Evolutionary conservation across 139 green algal species (phyloP).

Genomic region (Tetradesmus obliquus): DNA sequence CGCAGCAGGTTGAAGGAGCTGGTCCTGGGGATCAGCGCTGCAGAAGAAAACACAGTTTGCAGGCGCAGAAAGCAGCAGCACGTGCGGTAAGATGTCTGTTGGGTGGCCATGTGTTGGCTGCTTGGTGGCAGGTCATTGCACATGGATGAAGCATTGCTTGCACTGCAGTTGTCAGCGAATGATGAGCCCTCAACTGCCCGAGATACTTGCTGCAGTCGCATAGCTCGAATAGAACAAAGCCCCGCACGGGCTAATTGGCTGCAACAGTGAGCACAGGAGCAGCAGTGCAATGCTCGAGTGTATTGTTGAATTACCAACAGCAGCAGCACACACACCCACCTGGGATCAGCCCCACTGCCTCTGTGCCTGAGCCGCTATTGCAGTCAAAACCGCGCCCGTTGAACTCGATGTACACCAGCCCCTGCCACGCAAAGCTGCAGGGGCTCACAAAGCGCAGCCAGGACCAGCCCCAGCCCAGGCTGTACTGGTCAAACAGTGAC

Average conservation of each 20-base stretch:
- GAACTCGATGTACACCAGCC: slow-evolving; percentile 21
- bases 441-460: slow-evolving; percentile 62
- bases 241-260: not conserved
- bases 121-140: not conserved
- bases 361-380: not conserved
- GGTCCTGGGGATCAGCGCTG: not conserved
- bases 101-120: not conserved
- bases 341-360: not conserved
- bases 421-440: slow-evolving; percentile 62
- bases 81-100: not conserved
- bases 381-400: slow-evolving; percentile 6
- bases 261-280: not conserved
- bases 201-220: not conserved
- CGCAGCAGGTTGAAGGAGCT: not conserved
- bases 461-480: slow-evolving; percentile 30
- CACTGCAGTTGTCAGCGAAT: not conserved
- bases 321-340: not conserved
- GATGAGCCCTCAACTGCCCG: not conserved
- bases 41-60: not conserved
- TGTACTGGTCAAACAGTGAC: slow-evolving; percentile 27
- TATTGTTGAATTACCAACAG: no score
- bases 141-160: not conserved
- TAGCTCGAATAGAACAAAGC: not conserved
- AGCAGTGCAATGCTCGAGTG: no score
- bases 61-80: not conserved